Base-by-base conservation (phyloP, 805 yeast genomes). In the Maudiozyma barnettii region DNA sequence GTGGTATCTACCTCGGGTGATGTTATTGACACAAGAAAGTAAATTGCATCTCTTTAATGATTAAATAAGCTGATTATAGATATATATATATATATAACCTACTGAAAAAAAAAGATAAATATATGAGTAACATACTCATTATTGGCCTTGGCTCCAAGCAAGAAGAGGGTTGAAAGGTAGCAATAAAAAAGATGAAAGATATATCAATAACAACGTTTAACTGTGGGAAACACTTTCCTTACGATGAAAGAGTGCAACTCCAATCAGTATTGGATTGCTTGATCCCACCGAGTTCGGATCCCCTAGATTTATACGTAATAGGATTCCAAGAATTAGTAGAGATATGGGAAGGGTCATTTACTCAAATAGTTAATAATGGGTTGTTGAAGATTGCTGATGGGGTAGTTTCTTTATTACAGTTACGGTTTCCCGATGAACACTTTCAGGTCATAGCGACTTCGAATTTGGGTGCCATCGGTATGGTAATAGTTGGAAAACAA, bases 271-370 rank as follows among this genome's bases (percentile, higher is more conserved):
- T 20, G 53, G 67, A 31, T 69, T 73, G 10, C 50, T 53, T n/a
- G 53, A 56, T 57, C 66, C 30, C 74, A 77, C 0, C 14, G n/a
- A 51, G 51, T 22, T 13, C 14, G 10, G 40, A 26, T n/a, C 20
- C 44, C 12, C 51, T 45, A 13, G 70, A 74, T 45, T 46, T 82
- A 5, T 73, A 74, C 45, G 82, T 75, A 1, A 78, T 82, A 60
- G 88, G 83, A 2, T 76, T 83, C 51, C 82, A 84, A 59, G 93
- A 84, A 58, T 54, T 83, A 10, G 72, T 81, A 44, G 60, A 79
- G 2, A 64, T 79, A 1, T 57, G 80, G 53, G 81, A 81, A 48
- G 80, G 82, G 2, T 69, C 79, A 2, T 71, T 74, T 42, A 58
- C 66, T 7, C 46, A 43, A 5, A 37, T 51, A 1, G 74, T 79